A percentile compares a stretch with the other conserved stretches of the same genome.
phyloP scores from a whole-genome alignment of 768 basidiomycete species.

The Suillus weaverae region DNA sequence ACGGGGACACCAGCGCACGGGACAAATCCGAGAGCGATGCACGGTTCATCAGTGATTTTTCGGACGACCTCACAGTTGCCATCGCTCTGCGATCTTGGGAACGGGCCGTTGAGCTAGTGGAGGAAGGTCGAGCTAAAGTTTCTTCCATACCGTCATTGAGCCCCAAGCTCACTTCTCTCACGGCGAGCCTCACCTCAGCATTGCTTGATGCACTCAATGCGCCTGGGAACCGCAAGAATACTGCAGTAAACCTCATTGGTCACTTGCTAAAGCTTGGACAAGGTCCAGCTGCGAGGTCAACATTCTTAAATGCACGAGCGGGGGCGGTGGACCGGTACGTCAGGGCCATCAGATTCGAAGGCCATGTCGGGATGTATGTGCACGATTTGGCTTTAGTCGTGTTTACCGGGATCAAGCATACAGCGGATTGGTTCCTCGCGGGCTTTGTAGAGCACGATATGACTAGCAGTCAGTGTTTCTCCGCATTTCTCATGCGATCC shows the following conservation, averaged over 20 bases:
- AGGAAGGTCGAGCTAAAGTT: slow-evolving; percentile 76
- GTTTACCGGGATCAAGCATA: slow-evolving; percentile 95
- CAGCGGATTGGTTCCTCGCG: slow-evolving; percentile 95
- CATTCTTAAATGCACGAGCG: slow-evolving; percentile 79
- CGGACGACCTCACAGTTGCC: slow-evolving; percentile 87
- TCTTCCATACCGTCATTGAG: slow-evolving; percentile 51
- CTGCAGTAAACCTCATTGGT: slow-evolving; percentile 67
- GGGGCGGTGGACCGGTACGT: slow-evolving; percentile 74
- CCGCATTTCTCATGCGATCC: not conserved
- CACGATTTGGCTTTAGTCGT: slow-evolving; percentile 85
- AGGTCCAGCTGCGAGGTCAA: slow-evolving; percentile 73
- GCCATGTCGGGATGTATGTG: slow-evolving; percentile 82
- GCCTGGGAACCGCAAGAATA: slow-evolving; percentile 74
- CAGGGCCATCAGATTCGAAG: slow-evolving; percentile 89
- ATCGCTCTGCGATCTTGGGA: slow-evolving; percentile 90
- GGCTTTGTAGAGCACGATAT: slow-evolving; percentile 96
- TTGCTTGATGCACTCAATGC: slow-evolving; percentile 74
- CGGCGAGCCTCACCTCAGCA: slow-evolving; percentile 64
- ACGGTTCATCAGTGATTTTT: slow-evolving; percentile 88
- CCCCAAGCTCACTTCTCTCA: slow-evolving; percentile 64
- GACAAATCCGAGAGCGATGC: slow-evolving; percentile 79
- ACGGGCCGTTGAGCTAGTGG: slow-evolving; percentile 79
- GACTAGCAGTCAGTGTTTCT: slow-evolving; percentile 70
- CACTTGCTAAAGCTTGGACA: slow-evolving; percentile 76
- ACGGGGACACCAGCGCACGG: slow-evolving; percentile 49